These are phyloP conservation scores for Curvularia eragrostidis DNA, from an alignment of 2,329 filamentous ascomycete species.

Conservation along the genomic window DNA sequence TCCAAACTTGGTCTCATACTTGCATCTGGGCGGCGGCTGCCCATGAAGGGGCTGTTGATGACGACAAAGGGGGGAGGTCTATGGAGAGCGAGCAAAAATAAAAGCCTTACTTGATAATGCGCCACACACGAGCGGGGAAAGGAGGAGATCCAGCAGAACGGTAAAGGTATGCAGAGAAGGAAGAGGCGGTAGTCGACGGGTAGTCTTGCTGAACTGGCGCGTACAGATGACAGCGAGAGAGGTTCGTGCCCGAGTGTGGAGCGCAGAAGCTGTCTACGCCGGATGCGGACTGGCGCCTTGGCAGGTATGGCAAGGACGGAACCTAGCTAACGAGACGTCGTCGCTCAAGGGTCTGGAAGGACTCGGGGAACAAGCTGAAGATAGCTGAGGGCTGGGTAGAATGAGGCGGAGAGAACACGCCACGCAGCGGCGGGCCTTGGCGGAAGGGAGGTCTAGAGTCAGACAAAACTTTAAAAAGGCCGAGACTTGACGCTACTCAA, in stretches of 20 bases:
- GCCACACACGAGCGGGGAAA: conserved; percentile 38
- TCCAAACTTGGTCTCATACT: conserved; percentile 1
- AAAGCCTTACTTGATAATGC: conserved; percentile 38
- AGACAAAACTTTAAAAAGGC: conserved; percentile 10
- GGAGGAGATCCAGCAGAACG: conserved; percentile 26
- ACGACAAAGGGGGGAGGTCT: conserved; percentile 6
- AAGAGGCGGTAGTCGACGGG: conserved; percentile 31
- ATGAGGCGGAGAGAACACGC: conserved; percentile 10
- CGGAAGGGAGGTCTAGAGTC: conserved; percentile 8
- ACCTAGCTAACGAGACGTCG: conserved; percentile 15
- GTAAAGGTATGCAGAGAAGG: conserved; percentile 35
- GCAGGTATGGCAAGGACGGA: conserved; percentile 31
- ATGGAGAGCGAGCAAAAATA: conserved; percentile 11
- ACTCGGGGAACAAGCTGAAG: conserved; percentile 12
- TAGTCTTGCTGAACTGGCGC: conserved; percentile 35
- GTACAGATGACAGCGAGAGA: conserved; percentile 39
- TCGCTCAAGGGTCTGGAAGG: conserved; percentile 19
- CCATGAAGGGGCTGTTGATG: conserved; percentile 21
- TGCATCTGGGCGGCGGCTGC: conserved; percentile 15
- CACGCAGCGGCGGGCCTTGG: conserved; percentile 13
- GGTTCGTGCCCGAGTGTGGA: conserved; percentile 26
- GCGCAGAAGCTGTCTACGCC: conserved; percentile 21
- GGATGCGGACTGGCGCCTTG: conserved; percentile 34
- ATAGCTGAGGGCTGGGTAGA: conserved; percentile 15
- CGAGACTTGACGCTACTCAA: conserved; percentile 11